A percentile compares a stretch with the other conserved stretches of the same genome.
Conservation (phyloP, 768 basidiomycete genomes). For the Clitopilus passeckerianus region DNA sequence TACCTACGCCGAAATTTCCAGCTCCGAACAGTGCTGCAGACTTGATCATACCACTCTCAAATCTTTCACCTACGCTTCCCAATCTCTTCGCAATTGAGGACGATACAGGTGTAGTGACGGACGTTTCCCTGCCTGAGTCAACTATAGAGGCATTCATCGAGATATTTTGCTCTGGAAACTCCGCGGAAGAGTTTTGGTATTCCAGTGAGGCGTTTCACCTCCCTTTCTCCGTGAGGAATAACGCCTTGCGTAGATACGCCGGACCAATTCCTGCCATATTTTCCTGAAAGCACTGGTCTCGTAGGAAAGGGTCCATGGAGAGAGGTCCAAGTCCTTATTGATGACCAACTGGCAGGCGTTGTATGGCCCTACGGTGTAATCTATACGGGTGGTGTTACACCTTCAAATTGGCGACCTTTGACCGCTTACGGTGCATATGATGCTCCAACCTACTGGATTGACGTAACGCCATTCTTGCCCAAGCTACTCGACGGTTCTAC, state of each 20-base stretch:
- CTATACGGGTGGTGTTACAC: conserved; percentile 61
- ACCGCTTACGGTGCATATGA: conserved; percentile 62
- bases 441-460: conserved; percentile 58
- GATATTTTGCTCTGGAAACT: conserved; percentile 55
- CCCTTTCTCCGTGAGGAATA: not conserved
- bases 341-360: conserved; percentile 45
- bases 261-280: conserved; percentile 39
- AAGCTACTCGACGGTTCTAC: conserved; percentile 34
- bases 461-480: conserved; percentile 59
- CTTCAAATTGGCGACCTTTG: conserved; percentile 45
- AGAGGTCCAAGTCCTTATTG: conserved; percentile 56
- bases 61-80: conserved; percentile 42
- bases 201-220: conserved; percentile 22
- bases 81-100: conserved; percentile 26
- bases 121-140: conserved; percentile 47
- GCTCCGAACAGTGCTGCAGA: conserved; percentile 39
- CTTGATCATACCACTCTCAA: conserved; percentile 54
- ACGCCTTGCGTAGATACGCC: conserved; percentile 38
- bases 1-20: conserved; percentile 38
- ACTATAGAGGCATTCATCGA: conserved; percentile 54
- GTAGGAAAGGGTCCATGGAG: conserved; percentile 52
- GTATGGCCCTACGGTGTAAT: conserved; percentile 52
- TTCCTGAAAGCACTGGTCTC: conserved; percentile 40
- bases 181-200: conserved; percentile 61
- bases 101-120: conserved; percentile 25